phyloP scores from a whole-genome alignment of 2,329 filamentous ascomycete genomes.

The Colletotrichum camelliae region DNA sequence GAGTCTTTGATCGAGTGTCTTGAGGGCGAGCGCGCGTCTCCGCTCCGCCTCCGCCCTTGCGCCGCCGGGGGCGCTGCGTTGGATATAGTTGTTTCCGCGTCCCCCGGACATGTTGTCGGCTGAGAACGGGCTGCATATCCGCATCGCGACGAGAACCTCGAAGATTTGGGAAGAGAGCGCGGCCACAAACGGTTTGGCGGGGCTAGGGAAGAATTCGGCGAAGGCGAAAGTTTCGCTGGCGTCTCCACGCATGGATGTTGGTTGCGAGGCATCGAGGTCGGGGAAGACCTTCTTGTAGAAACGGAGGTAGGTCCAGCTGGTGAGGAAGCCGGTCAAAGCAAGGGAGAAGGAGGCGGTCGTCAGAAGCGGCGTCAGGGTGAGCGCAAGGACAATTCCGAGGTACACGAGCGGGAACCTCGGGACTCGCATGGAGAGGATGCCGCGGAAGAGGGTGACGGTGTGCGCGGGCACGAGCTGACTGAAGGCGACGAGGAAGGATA shows the following conservation, averaged over 20 bases:
- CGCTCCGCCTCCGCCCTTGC: slow-evolving; percentile 92
- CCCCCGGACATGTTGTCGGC: slow-evolving; percentile 78
- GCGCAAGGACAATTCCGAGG: slow-evolving; percentile 75
- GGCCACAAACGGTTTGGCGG: slow-evolving; percentile 78
- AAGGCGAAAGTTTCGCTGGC: slow-evolving; percentile 97
- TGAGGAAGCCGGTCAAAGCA: slow-evolving; percentile 80
- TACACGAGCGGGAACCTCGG: slow-evolving; percentile 73
- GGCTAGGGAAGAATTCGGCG: slow-evolving; percentile 91
- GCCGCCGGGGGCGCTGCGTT: slow-evolving; percentile 64
- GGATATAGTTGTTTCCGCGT: slow-evolving; percentile 64
- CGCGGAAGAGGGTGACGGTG: slow-evolving; percentile 91
- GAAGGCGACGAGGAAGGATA: slow-evolving; percentile 93
- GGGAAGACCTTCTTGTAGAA: slow-evolving; percentile 86
- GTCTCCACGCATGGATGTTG: slow-evolving; percentile 77
- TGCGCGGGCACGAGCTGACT: slow-evolving; percentile 98
- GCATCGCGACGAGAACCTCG: slow-evolving; percentile 73
- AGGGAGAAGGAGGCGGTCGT: slow-evolving; percentile 80
- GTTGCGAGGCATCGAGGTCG: slow-evolving; percentile 68
- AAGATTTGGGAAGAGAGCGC: slow-evolving; percentile 79
- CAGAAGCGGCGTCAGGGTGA: slow-evolving; percentile 61
- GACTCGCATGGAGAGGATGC: slow-evolving; percentile 87
- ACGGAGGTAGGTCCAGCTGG: slow-evolving; percentile 93
- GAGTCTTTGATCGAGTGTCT: slow-evolving; percentile 89
- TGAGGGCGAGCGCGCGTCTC: slow-evolving; percentile 85
- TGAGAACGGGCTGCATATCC: slow-evolving; percentile 85